Conservation (phyloP, 768 basidiomycete genomes). For the Naganishia friedmannii region DNA sequence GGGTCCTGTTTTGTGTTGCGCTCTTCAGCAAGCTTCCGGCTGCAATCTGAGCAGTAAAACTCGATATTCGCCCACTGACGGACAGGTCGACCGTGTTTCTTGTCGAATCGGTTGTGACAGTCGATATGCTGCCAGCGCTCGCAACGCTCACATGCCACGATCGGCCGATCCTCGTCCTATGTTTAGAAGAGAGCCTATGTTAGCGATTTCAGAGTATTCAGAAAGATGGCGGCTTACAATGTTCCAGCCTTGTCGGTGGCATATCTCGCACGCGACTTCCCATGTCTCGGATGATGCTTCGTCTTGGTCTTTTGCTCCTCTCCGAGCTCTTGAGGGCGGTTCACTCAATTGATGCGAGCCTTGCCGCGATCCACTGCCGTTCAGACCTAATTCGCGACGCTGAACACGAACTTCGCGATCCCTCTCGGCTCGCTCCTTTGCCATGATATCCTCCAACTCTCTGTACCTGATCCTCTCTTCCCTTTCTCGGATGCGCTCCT, state of each 20-base stretch:
- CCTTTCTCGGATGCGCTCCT: conserved; percentile 42
- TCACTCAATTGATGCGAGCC: conserved; percentile 10
- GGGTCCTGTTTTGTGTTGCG: background rate
- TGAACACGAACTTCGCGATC: conserved; percentile 38
- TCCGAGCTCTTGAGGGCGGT: background rate
- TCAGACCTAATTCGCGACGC: conserved; percentile 36
- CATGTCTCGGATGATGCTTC: conserved; percentile 61
- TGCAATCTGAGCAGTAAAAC: conserved; percentile 62
- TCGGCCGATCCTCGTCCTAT: conserved; percentile 73
- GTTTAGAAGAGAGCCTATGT: conserved; percentile 5
- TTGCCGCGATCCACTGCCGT: conserved; percentile 30
- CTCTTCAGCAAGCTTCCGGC: background rate
- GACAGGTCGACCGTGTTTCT: conserved; percentile 61
- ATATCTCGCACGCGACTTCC: conserved; percentile 87
- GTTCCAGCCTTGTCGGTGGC: conserved; percentile 68
- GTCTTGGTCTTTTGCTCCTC: conserved; percentile 48
- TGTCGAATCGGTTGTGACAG: conserved; percentile 76
- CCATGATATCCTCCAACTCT: conserved; percentile 39
- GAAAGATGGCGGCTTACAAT: conserved; percentile 57
- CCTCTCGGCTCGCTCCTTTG: conserved; percentile 43
- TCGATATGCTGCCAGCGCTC: conserved; percentile 83
- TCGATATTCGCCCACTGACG: conserved; percentile 85
- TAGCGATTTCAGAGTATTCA: conserved; percentile 19
- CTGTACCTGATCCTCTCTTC: conserved; percentile 49
- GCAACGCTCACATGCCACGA: conserved; percentile 79